Evolutionary conservation across 306 rosid genomes (phyloP).

Genomic region (Begonia loranthoides): DNA sequence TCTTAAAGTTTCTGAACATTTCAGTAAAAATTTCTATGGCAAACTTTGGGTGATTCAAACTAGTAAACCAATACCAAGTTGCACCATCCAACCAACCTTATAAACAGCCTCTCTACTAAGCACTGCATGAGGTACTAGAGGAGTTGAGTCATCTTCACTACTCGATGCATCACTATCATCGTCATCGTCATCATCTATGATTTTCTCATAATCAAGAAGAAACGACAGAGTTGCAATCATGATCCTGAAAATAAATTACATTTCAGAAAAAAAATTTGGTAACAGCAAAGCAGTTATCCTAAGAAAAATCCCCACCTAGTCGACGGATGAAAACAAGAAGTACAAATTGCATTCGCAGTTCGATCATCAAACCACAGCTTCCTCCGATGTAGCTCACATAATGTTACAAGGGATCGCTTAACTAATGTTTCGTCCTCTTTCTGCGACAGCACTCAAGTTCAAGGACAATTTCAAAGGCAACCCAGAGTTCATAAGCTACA

Average conservation of each 20-base stretch:
- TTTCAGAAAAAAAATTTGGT: not conserved
- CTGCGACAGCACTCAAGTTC: constrained; percentile 21
- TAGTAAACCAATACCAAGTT: not conserved
- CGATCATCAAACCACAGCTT: constrained; percentile 80
- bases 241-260: constrained; percentile 39
- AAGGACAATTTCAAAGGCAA: not conserved
- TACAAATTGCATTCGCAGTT: constrained; percentile 83
- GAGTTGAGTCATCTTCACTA: constrained; percentile 43
- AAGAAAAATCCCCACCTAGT: constrained; percentile 35
- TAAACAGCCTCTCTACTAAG: constrained; percentile 53
- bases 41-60: not conserved
- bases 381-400: constrained; percentile 68
- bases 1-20: too few relatives aligned
- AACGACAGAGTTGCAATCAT: constrained; percentile 63
- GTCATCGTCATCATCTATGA: constrained; percentile 28
- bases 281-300: constrained; percentile 3
- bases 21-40: too few relatives aligned
- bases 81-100: constrained; percentile 37
- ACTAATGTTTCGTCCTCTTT: constrained; percentile 69
- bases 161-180: constrained; percentile 60
- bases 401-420: constrained; percentile 48
- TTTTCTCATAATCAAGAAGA: constrained; percentile 87
- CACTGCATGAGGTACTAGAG: constrained; percentile 37
- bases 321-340: constrained; percentile 59
- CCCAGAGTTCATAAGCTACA: not conserved